Evolutionary conservation across 75 land plant genomes (phyloP), one percentile per base, ranked within the genome.

Genomic region (Sequoiadendron giganteum): DNA sequence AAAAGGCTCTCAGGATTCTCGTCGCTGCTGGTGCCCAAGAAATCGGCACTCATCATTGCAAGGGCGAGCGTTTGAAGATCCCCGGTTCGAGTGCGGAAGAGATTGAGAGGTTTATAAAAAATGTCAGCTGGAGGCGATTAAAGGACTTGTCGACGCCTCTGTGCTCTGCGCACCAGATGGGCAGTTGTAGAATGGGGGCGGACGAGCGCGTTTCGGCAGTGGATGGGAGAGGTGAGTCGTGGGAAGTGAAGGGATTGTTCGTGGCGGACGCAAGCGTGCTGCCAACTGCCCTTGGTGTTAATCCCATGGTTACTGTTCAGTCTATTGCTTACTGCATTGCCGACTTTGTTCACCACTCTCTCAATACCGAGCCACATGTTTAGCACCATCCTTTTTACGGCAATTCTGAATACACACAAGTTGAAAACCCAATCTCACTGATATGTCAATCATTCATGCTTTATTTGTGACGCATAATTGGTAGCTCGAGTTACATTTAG

Each of bases 161-260:
- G 25, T 87, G 88, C 48, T 96, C 98, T n/a, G 98, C 97, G 11
- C 98, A 96, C 86, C 98, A 96, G 85, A 96, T 97, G 97, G 94
- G 98, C 54, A 93, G 92, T 72, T 97, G 98, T 90, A 38, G 96
- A 55, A 97, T 97, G 98, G 98, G 98, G 14, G 85, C 86, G 55
- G 83, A 89, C 8, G 89, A 92, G 55, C 65, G 61, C 79, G 36
- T 2, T 52, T 91, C 94, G 3, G 95, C 76, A 58, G 98, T 97
- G 84, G 84, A 92, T 13, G 86, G 72, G 82, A 91, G 34, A 7
- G 97, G 96, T 39, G 95, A 95, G 88, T 90, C 92, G 15, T 97
- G 98, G 98, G 98, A 97, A 58, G 97, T 93, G 45, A 93, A 95
- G 83, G 93, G 92, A 1, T 82, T 97, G 38, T 97, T 77, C 85